A percentile compares a stretch with the other conserved stretches of the same genome.
These are phyloP conservation scores for Hypoxylon sp. DNA, from an alignment of 2,329 filamentous ascomycete species.

Conservation along the genomic window DNA sequence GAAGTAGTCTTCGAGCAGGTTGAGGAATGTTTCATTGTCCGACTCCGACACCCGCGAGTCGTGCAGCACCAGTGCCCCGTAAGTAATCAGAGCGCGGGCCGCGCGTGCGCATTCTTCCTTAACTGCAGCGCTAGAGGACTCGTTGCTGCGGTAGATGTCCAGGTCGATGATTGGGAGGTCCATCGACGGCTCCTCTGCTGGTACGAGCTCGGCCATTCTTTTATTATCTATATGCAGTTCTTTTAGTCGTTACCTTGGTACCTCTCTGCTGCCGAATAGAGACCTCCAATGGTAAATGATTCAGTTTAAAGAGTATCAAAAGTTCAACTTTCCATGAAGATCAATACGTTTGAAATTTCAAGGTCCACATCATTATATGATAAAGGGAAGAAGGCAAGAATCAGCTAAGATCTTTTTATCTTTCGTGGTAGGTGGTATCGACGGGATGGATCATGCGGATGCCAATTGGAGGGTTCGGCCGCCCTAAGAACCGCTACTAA, in stretches of 20 bases:
- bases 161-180: conserved; percentile 73
- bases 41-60: conserved; percentile 70
- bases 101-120: conserved; percentile 68
- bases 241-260: background rate
- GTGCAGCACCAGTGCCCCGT: conserved; percentile 72
- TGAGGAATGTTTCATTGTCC: conserved; percentile 71
- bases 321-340: background rate
- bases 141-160: conserved; percentile 66
- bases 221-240: conserved; percentile 18
- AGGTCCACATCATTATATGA: conserved; percentile 16
- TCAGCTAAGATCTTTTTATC: conserved; percentile 32
- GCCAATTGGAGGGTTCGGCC: conserved; percentile 4
- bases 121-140: conserved; percentile 60
- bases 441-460: conserved; percentile 33
- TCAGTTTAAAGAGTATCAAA: background rate
- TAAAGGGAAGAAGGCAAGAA: background rate
- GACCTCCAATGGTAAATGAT: background rate
- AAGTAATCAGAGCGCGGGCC: conserved; percentile 70
- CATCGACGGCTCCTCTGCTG: conserved; percentile 59
- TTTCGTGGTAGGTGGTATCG: conserved; percentile 21
- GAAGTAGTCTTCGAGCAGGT: conserved; percentile 76
- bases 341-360: background rate
- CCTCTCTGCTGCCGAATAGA: too few species aligned
- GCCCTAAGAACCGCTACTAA: background rate
- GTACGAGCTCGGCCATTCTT: conserved; percentile 25